Base-by-base conservation (phyloP, 441 rosid genomes). In the Croton laevigatus region DNA sequence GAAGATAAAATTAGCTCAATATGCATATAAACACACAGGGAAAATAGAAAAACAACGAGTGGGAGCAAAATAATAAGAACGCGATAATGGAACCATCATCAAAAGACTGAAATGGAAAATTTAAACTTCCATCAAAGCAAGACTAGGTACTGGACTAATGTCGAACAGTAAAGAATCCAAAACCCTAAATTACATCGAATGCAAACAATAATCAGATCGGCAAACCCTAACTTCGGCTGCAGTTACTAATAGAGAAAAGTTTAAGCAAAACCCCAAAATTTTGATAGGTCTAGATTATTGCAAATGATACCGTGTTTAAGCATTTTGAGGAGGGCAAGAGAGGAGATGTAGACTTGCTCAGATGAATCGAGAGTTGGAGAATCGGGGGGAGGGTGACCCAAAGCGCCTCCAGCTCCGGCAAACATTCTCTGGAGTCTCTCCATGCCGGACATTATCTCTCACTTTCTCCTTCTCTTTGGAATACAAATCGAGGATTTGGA, bases 281-380 rank as follows among this genome's bases (percentile, higher is more conserved):
- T 44, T 12, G 23, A 44, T 9, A 9, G 59, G 34, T 51, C 32
- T 44, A 36, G 38, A 59, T 22, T 23, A 13, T 49, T 14, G 8
- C 22, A 20, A 70, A 62, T 0, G 49, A 40, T 76, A 88, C 94
- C 94, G 81, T 88, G 97, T 74, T 90, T 88, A 59, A 88, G 92
- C 97, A 90, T 90, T 72, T 90, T 90, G 82, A 90, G 97, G 69
- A 90, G 97, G 65, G 94, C 94, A 37, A 88, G 91, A 13, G 94
- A 88, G 74, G 97, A 90, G 78, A 88, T 90, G 78, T 88, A 90
- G 78, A 90, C 97, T 78, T 90, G 97, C 87, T 90, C 97, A 40
- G 94, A 90, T 0, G 94, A 79, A 77, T 90, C 97, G 13, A 90
- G 90, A 58, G 94, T 87, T 0, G 97, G 94, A 2, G 94, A 87